Evolutionary conservation across 2,329 filamentous ascomycete genomes (phyloP), one percentile per base, ranked within the genome.

Genomic region (Claviceps sp.): DNA sequence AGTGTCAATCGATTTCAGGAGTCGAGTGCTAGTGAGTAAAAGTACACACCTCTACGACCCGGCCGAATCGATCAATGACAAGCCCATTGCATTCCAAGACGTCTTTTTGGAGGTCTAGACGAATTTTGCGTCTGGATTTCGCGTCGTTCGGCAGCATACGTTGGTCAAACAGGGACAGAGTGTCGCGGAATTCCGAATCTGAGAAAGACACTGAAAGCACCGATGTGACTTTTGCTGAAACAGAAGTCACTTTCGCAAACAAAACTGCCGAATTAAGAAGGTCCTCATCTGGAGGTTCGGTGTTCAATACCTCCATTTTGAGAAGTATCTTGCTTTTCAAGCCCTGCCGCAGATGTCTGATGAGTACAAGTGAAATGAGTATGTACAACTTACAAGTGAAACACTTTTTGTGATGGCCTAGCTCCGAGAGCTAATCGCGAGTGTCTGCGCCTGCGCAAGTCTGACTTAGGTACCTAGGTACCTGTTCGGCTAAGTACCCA

Each of bases 141-240:
- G 86, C 76, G 13, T 81, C 87, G 63, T 95, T 96, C 51, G 77
- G 71, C 14, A 89, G 66, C 1, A 76, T 76, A 38, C 86, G 78
- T 48, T 79, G 71, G 67, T 96, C 91, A 20, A 97, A 71, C 1
- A 93, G 80, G 50, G 79, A 74, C 34, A 98, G 71, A 14, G 89
- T 84, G 71, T 95, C 87, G 57, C 88, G 81, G 59, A 97, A 95
- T 58, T 96, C 91, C 5, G 87, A 77, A 67, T 97, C 93, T 6
- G 89, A 86, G 68, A 95, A 96, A 0, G 91, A 95, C 2, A 88
- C 84, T 4, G 93, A 95, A 47, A 97, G 78, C 42, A 97, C 85
- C 55, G 80, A 83, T 23, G 88, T 86, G 59, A 96, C 79, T 63
- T 93, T 88, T 54, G 84, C 85, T 7, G 87, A 83, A 36, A 97